Conservation (phyloP, 495 filamentous ascomycete species). For the Penicillium coffeae region DNA sequence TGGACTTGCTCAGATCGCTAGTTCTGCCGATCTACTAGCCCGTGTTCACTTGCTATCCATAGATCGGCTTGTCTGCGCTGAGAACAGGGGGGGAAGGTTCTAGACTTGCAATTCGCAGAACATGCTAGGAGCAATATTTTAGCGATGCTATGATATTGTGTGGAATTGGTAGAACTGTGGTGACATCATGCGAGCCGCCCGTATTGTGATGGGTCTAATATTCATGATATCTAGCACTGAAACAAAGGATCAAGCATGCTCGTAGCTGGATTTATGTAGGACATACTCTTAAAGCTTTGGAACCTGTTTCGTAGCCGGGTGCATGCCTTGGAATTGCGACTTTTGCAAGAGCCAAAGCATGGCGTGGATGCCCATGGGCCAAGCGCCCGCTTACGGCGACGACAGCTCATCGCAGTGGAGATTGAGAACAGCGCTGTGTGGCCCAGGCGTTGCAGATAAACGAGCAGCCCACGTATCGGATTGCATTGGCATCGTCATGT, state of each 20-base stretch:
- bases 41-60: too few relatives aligned
- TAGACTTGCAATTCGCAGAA: too few relatives aligned
- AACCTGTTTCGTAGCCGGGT: too few relatives aligned
- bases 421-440: neutral
- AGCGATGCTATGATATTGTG: too few relatives aligned
- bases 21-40: conserved; percentile 1
- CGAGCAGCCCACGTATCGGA: neutral
- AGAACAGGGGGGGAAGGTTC: too few relatives aligned
- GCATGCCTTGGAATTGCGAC: too few relatives aligned
- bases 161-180: neutral
- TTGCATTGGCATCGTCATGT: conserved; percentile 14
- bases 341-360: neutral
- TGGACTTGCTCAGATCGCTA: conserved; percentile 1
- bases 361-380: neutral
- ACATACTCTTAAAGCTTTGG: too few relatives aligned
- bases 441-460: neutral
- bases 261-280: neutral
- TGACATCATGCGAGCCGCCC: neutral
- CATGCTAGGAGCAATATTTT: too few relatives aligned
- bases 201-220: too few relatives aligned
- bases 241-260: neutral
- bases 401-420: neutral
- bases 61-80: too few relatives aligned
- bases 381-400: neutral
- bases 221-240: too few relatives aligned